These are phyloP conservation scores for Pisolithus microcarpus DNA, from an alignment of 768 basidiomycete species.

Conservation along the genomic window DNA sequence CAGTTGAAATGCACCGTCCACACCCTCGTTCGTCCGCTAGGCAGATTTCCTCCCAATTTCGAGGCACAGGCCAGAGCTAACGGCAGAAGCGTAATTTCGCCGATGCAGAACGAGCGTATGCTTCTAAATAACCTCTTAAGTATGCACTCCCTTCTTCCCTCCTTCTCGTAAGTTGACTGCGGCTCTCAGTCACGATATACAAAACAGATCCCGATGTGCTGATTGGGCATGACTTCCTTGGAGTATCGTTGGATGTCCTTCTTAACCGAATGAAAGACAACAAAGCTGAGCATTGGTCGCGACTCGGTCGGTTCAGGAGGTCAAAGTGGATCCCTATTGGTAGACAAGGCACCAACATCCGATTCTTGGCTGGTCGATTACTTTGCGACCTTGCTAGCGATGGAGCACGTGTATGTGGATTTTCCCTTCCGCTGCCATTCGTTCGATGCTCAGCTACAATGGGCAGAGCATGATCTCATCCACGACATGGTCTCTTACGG, in stretches of 20 bases:
- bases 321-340: constrained; percentile 77
- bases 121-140: constrained; percentile 78
- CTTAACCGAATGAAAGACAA: constrained; percentile 87
- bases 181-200: constrained; percentile 54
- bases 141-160: constrained; percentile 22
- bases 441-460: neutral
- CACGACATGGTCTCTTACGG: constrained; percentile 96
- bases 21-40: constrained; percentile 86
- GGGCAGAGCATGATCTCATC: constrained; percentile 89
- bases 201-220: constrained; percentile 92
- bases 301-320: constrained; percentile 83
- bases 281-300: constrained; percentile 90
- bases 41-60: constrained; percentile 79
- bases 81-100: constrained; percentile 60
- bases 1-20: constrained; percentile 73
- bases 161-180: neutral
- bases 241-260: constrained; percentile 83
- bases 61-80: constrained; percentile 60
- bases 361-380: constrained; percentile 77
- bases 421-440: neutral
- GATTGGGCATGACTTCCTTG: constrained; percentile 91
- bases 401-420: constrained; percentile 68
- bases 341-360: constrained; percentile 76
- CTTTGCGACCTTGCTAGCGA: constrained; percentile 93
- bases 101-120: constrained; percentile 77